Evolutionary conservation across 805 yeast genomes (phyloP), one percentile per base, ranked within the genome.

Genomic region (Starmerella floricola): DNA sequence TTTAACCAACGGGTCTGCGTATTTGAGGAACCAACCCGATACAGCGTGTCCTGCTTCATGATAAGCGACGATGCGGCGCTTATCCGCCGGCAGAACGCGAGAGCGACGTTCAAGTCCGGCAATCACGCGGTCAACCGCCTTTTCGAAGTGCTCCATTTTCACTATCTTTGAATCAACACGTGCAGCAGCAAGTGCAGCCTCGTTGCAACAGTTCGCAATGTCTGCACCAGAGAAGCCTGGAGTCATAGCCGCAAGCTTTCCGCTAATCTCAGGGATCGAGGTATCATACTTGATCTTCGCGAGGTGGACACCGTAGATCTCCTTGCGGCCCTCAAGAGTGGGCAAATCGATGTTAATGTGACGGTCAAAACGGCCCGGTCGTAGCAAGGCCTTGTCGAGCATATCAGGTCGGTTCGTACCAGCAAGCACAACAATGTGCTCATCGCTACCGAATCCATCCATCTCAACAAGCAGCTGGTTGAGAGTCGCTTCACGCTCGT

Each of bases 21-120:
- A 76, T 63, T 77, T 73, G 57, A 86, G 68, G 58, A 68, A 84
- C 96, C 95, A 87, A 18, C 95, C 96, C 63, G 95, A 82, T 37
- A 86, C 79, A 3, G 96, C 96, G 61, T 86, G 96, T 0, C 96
- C 96, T 2, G 96, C 96, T 64, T 86, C 96, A 62, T 86, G 96
- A 59, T 82, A 86, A 0, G 95, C 95, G 38, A 86, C 95, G 26
- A 82, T 74, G 51, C 68, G 74, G 67, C 84, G 82, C 61, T 87
- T 94, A 28, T 79, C 83, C 8, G 79, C 78, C 5, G 83, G 76
- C 40, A 86, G 67, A 8, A 87, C 76, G 58, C 78, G 74, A 1
- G 91, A 75, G 58, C 83, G 83, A 62, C 80, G 79, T 60, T 86
- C 95, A 35, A 87, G 65, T n/a, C 96, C 96, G 10, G 93, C 95